Conservation (phyloP, 345 rosid genomes). For the Hypericum androsaemum region DNA sequence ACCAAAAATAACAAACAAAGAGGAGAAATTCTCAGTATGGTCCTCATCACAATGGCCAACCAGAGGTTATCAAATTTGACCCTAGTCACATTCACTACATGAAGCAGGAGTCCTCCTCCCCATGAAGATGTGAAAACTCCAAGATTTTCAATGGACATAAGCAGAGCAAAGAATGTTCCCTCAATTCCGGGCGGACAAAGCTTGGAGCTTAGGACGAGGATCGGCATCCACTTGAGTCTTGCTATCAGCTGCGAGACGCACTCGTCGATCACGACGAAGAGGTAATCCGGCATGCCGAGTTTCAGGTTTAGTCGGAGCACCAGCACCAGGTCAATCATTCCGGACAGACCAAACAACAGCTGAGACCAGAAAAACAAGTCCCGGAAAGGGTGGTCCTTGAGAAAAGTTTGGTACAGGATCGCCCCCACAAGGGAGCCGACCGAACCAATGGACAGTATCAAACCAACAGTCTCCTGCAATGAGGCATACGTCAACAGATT, state of each 20-base stretch:
- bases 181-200: constrained; percentile 67
- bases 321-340: constrained; percentile 52
- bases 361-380: constrained; percentile 56
- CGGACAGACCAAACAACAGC: constrained; percentile 43
- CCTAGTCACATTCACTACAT: constrained; percentile 42
- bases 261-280: constrained; percentile 58
- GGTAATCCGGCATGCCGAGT: constrained; percentile 52
- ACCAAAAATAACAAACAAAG: constrained; percentile 47
- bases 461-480: constrained; percentile 59
- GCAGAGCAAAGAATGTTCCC: constrained; percentile 69
- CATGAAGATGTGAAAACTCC: constrained; percentile 49
- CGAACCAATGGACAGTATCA: constrained; percentile 50
- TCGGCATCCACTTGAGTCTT: constrained; percentile 60
- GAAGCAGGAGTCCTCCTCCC: constrained; percentile 58
- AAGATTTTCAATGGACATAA: constrained; percentile 62
- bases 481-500: too few species aligned
- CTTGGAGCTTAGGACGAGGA: constrained; percentile 69
- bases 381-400: constrained; percentile 49
- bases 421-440: constrained; percentile 63
- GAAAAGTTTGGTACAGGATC: constrained; percentile 43
- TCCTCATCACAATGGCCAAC: constrained; percentile 55
- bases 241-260: constrained; percentile 40
- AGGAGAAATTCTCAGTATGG: constrained; percentile 46
- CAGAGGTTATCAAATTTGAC: constrained; percentile 55
- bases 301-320: constrained; percentile 56